Conservation (phyloP, 2,329 filamentous ascomycete genomes). For the Pseudogymnoascus sp. region DNA sequence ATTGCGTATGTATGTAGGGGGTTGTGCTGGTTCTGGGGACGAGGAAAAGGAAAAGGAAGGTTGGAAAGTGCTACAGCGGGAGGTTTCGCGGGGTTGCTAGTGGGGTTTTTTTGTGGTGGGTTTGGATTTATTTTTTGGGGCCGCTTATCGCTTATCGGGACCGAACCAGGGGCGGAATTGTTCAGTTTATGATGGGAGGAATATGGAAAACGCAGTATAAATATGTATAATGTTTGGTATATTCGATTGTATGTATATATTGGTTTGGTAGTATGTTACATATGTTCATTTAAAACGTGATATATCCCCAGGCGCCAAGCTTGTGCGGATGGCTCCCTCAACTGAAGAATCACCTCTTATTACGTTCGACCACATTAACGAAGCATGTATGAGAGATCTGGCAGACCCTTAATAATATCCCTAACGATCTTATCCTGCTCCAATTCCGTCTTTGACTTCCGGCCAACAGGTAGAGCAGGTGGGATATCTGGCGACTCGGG, state of each 20-base stretch:
- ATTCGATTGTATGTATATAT: neutral
- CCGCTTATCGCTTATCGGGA: neutral
- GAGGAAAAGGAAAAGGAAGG: neutral
- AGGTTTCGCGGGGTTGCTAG: neutral
- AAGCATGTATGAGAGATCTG: conserved; percentile 31
- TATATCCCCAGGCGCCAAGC: neutral
- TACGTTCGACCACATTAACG: neutral
- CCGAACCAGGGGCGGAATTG: neutral
- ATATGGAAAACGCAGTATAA: neutral
- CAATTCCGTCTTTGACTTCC: conserved; percentile 21
- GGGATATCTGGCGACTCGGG: conserved; percentile 6
- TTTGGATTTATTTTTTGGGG: neutral
- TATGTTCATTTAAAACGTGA: neutral
- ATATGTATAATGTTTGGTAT: neutral
- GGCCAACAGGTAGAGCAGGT: conserved; percentile 3
- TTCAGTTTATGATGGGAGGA: neutral
- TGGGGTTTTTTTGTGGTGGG: conserved; percentile 7
- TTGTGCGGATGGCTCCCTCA: neutral
- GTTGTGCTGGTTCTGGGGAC: neutral
- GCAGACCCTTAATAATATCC: conserved; percentile 25
- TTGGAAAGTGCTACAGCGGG: neutral
- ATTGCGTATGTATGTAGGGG: conserved; percentile 11
- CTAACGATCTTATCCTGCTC: conserved; percentile 27
- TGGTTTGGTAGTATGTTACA: neutral
- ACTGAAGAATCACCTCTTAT: neutral